These are phyloP conservation scores for Aegle marmelos DNA, from an alignment of 345 rosid genomes.

Conservation along the genomic window DNA sequence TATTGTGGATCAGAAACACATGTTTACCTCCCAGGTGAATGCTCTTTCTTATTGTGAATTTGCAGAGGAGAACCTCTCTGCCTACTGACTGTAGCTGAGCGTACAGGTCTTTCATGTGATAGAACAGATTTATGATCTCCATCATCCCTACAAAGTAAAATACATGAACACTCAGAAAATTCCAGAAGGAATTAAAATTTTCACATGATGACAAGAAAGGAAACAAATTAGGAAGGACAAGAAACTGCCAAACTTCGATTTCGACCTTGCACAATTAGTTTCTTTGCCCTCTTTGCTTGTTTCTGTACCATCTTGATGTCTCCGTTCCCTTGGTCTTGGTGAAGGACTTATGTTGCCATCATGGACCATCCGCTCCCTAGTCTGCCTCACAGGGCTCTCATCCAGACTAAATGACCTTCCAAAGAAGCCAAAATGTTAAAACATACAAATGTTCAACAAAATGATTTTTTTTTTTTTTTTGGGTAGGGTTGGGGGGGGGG, in stretches of 20 bases:
- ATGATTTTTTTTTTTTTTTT: not conserved
- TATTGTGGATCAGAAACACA: not conserved
- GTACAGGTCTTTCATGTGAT: conserved; percentile 25
- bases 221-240: conserved; percentile 1
- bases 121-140: conserved; percentile 32
- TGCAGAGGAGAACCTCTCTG: conserved; percentile 30
- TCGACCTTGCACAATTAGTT: conserved; percentile 31
- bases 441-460: conserved; percentile 4
- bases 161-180: conserved; percentile 1
- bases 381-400: conserved; percentile 28
- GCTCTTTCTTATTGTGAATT: conserved; percentile 24
- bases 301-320: conserved; percentile 27
- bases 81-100: conserved; percentile 34
- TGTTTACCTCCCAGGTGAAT: conserved; percentile 45
- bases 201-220: conserved; percentile 1
- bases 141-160: conserved; percentile 31
- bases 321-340: conserved; percentile 28
- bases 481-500: no score
- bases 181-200: not conserved
- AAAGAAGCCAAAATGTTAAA: not conserved
- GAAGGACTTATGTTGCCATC: conserved; percentile 33
- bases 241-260: not conserved
- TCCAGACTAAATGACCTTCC: conserved; percentile 20
- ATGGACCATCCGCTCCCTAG: conserved; percentile 8
- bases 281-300: conserved; percentile 29